phyloP scores from a whole-genome alignment of 163 green algal species.

The Scenedesmus sp. region DNA sequence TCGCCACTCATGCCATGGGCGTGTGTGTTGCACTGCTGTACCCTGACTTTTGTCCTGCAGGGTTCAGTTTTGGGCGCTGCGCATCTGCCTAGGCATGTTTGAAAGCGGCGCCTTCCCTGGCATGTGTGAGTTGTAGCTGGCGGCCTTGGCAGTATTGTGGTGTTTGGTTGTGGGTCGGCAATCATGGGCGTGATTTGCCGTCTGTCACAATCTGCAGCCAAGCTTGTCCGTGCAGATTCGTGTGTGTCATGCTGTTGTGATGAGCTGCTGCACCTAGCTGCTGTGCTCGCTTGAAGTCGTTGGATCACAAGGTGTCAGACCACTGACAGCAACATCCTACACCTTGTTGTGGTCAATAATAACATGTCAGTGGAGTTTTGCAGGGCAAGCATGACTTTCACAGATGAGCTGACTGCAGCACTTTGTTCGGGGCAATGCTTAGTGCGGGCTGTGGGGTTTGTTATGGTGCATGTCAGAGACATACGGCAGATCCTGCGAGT shows the following conservation, averaged over 20 bases:
- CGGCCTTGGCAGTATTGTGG: no score
- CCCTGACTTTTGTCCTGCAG: not conserved
- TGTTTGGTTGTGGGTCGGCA: no score
- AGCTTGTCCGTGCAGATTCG: not conserved
- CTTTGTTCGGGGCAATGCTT: no score
- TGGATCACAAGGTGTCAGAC: no score
- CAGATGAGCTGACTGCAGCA: not conserved
- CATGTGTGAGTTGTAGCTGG: conserved; percentile 40
- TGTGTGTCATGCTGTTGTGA: no score
- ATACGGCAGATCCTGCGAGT: no score
- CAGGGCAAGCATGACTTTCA: conserved; percentile 25
- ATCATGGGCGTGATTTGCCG: no score
- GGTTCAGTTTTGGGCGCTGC: conserved; percentile 45
- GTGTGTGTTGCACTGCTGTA: not conserved
- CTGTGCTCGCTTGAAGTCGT: no score
- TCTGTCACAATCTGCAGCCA: no score
- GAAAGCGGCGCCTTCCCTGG: conserved; percentile 52
- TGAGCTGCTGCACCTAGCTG: not conserved
- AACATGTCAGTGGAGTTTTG: not conserved
- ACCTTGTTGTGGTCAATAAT: not conserved
- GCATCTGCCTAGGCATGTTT: conserved; percentile 17
- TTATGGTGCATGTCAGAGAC: no score
- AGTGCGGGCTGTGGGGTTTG: no score
- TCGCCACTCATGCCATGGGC: not conserved
- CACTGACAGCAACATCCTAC: not conserved